Evolutionary conservation across 2,329 filamentous ascomycete species (phyloP).

Genomic region (Fusarium lateritium): DNA sequence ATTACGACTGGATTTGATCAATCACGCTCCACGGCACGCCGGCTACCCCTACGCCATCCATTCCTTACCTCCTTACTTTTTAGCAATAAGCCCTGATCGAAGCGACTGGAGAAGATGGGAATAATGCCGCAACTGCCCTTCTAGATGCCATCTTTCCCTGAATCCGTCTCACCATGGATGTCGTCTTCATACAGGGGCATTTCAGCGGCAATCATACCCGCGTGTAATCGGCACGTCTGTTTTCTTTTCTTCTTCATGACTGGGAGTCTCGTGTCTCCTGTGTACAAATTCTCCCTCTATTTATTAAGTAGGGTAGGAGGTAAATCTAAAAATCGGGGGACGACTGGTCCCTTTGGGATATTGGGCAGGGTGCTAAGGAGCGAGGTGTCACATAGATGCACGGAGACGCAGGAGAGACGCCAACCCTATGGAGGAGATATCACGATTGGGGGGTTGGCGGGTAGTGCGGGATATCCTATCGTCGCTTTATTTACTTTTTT

Average conservation of each 20-base stretch:
- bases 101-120: constrained; percentile 46
- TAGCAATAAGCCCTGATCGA: constrained; percentile 47
- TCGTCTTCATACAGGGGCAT: constrained; percentile 23
- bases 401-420: constrained; percentile 18
- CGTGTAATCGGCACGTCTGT: constrained; percentile 43
- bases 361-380: constrained; percentile 37
- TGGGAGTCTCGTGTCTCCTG: constrained; percentile 42
- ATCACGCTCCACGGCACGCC: constrained; percentile 46
- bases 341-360: constrained; percentile 43
- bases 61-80: constrained; percentile 55
- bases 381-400: constrained; percentile 38
- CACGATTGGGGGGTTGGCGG: constrained; percentile 38
- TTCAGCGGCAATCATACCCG: constrained; percentile 32
- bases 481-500: constrained; percentile 52
- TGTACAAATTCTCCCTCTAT: constrained; percentile 43
- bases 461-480: constrained; percentile 47
- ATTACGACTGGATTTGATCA: constrained; percentile 52
- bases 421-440: constrained; percentile 29
- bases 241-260: constrained; percentile 42
- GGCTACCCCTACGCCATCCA: constrained; percentile 57
- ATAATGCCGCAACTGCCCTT: constrained; percentile 33
- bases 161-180: constrained; percentile 6
- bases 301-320: constrained; percentile 19
- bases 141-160: constrained; percentile 20
- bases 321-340: constrained; percentile 42